Conservation (phyloP, 306 rosid species). For the Rosa rugosa region DNA sequence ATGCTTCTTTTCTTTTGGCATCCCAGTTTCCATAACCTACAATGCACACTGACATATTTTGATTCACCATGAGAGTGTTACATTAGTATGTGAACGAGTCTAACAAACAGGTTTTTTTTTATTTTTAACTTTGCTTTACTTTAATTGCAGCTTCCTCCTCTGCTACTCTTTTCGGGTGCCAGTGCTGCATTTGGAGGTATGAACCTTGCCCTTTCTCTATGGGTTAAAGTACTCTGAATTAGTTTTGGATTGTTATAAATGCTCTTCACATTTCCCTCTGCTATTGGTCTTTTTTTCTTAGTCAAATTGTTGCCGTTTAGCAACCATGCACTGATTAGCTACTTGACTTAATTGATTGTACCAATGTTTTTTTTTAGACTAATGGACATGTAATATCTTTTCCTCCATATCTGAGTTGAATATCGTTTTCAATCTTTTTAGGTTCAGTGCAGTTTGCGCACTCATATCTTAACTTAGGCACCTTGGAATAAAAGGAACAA, state of each 20-base stretch:
- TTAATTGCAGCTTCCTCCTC: conserved; percentile 66
- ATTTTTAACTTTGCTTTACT: background rate
- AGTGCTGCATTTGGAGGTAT: conserved; percentile 94
- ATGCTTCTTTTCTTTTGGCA: conserved; percentile 13
- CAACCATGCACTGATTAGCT: background rate
- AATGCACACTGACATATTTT: conserved; percentile 10
- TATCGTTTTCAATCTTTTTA: background rate
- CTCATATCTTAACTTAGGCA: background rate
- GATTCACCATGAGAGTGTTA: background rate
- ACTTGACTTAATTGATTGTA: background rate
- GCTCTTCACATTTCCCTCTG: background rate
- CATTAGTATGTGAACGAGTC: conserved; percentile 10
- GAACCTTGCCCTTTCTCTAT: conserved; percentile 5
- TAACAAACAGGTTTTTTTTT: conserved; percentile 22
- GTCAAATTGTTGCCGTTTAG: background rate
- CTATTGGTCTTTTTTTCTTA: background rate
- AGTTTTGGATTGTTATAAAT: background rate
- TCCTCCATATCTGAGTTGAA: background rate
- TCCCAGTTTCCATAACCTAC: conserved; percentile 7
- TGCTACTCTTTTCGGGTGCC: conserved; percentile 71
- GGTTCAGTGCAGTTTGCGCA: background rate
- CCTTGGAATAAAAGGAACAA: background rate
- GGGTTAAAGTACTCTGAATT: background rate
- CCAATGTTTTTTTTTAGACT: background rate
- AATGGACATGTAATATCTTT: background rate